phyloP scores from a whole-genome alignment of 805 yeast genomes.

The Starmerella vitae region DNA sequence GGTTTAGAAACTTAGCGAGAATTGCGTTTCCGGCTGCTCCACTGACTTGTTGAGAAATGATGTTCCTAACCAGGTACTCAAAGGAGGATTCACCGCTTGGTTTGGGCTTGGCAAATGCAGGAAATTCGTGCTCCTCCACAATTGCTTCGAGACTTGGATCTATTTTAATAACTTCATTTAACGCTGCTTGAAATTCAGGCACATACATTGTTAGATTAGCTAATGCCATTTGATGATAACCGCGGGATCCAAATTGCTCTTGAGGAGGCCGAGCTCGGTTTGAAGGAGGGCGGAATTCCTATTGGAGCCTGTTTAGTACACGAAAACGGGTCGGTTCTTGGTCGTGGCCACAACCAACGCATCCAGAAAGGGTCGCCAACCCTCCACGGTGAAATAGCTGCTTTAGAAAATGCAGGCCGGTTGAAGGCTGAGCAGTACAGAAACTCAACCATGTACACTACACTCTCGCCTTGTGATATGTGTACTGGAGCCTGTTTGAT shows the following conservation, averaged over 20 bases:
- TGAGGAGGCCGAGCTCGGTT: constrained; percentile 31
- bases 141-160: constrained; percentile 18
- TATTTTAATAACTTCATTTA: constrained; percentile 14
- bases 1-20: constrained; percentile 32
- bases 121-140: constrained; percentile 14
- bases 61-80: constrained; percentile 21
- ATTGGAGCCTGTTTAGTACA: constrained; percentile 66
- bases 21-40: constrained; percentile 72
- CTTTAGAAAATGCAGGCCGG: constrained; percentile 84
- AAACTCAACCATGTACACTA: constrained; percentile 80
- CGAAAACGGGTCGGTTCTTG: constrained; percentile 67
- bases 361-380: constrained; percentile 74
- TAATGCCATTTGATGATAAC: constrained; percentile 18
- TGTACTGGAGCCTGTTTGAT: constrained; percentile 85
- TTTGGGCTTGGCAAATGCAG: constrained; percentile 11
- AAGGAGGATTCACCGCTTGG: constrained; percentile 14
- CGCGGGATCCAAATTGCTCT: constrained; percentile 24
- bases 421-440: constrained; percentile 66
- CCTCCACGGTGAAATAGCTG: constrained; percentile 83
- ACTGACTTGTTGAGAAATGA: constrained; percentile 28
- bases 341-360: constrained; percentile 83
- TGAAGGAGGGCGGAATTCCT: constrained; percentile 80
- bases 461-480: constrained; percentile 89
- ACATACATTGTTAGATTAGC: neutral
- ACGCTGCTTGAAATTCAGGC: constrained; percentile 12